These are phyloP conservation scores for Xylaria sp. DNA, from an alignment of 2,329 filamentous ascomycete species.

Conservation along the genomic window DNA sequence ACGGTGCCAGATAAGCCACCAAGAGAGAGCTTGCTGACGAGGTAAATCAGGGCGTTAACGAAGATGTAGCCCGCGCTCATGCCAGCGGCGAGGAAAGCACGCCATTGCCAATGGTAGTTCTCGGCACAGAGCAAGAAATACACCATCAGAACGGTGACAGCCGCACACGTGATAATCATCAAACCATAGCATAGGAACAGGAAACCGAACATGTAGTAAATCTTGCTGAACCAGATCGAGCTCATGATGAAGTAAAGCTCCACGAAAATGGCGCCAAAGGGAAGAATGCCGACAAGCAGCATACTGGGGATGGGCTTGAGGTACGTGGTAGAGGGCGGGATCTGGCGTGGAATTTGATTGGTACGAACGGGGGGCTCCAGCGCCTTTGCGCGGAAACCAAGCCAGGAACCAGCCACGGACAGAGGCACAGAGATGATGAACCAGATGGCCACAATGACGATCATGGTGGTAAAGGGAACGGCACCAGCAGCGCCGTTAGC, in stretches of 20 bases:
- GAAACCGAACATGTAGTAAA: constrained; percentile 99
- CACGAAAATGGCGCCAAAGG: constrained; percentile 96
- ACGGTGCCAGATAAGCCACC: constrained; percentile 87
- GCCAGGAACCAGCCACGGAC: constrained; percentile 89
- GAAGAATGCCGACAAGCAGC: constrained; percentile 89
- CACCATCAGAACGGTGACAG: constrained; percentile 91
- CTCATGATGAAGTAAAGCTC: constrained; percentile 99
- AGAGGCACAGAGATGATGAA: constrained; percentile 95
- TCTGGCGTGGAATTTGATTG: constrained; percentile 98
- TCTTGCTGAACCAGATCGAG: constrained; percentile 97
- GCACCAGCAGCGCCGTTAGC: constrained; percentile 91
- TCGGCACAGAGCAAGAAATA: constrained; percentile 97
- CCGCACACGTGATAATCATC: constrained; percentile 94
- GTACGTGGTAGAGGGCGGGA: constrained; percentile 85
- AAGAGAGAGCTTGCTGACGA: constrained; percentile 87
- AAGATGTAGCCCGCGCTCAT: constrained; percentile 94
- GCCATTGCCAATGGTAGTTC: constrained; percentile 99
- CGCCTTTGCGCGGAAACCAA: constrained; percentile 82
- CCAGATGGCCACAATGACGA: constrained; percentile 93
- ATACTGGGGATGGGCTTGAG: constrained; percentile 89
- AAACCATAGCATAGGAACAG: constrained; percentile 96
- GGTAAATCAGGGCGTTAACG: constrained; percentile 89
- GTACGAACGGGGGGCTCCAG: constrained; percentile 87
- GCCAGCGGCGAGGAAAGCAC: constrained; percentile 90
- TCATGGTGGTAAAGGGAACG: constrained; percentile 96